Base-by-base conservation (phyloP, 768 basidiomycete genomes). In the Panaeolus papilionaceus region DNA sequence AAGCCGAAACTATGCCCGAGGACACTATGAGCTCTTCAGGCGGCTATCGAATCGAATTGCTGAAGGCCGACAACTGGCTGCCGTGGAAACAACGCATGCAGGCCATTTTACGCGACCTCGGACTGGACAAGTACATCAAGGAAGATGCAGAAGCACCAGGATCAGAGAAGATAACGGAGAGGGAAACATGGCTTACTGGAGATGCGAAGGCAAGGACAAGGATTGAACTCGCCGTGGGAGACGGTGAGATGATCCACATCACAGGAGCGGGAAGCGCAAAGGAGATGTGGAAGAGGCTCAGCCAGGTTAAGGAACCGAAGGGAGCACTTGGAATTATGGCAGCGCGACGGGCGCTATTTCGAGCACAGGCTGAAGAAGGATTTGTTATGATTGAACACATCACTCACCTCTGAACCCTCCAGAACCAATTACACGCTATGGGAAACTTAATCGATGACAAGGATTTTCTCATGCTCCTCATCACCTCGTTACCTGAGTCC, bases 51-150 rank as follows among this genome's bases (percentile, higher is more conserved):
- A 72, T 76, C 61, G 73, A 75, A 51, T 61, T 70, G 42, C 68
- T 77, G 67, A 75, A 75, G 67, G 72, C 69, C 62, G 49, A 65
- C 37, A 77, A 77, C 62, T 75, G 75, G 75, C 70, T 74, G 69
- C 71, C 72, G 12, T 74, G 72, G 75, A 76, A 76, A 66, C 63
- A 71, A 0, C 67, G 70, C 4, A 76, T 77, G 72, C 58, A 72
- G 26, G 76, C 76, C 37, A 66, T 77, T 28, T 65, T 78, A 5
- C 58, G 66, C 10, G 75, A 76, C 68, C 72, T 75, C 45, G 72
- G 70, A 70, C 70, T 77, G 70, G 74, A 74, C 40, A 67, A 67
- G 33, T 75, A 69, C 68, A 67, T 77, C 26, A 68, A 37, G 26
- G 61, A 73, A 45, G 62, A 67, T 42, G 23, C 23, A 23, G 23